phyloP scores from a whole-genome alignment of 345 rosid genomes.

The Populus tremula region DNA sequence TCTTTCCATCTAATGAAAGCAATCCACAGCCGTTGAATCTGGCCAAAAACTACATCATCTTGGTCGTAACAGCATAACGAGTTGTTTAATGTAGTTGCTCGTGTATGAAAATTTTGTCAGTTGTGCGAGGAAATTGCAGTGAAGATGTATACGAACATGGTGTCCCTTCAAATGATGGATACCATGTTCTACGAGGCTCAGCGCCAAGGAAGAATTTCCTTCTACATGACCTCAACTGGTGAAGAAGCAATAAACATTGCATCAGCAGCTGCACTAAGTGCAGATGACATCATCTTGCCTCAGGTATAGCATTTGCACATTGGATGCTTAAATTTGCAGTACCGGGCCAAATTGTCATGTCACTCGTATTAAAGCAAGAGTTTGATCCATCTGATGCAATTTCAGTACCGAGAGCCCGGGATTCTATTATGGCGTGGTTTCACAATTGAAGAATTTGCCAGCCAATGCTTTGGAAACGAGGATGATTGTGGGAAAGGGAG shows the following conservation, averaged over 20 bases:
- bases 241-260: constrained; percentile 90
- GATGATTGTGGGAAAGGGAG: constrained; percentile 54
- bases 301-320: constrained; percentile 44
- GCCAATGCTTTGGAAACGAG: constrained; percentile 50
- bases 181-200: constrained; percentile 72
- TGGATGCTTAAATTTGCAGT: not conserved
- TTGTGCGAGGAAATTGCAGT: constrained; percentile 48
- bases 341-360: not conserved
- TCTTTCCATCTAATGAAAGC: not conserved
- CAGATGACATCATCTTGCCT: constrained; percentile 61
- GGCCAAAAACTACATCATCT: not conserved
- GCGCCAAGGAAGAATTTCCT: constrained; percentile 86
- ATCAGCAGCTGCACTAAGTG: constrained; percentile 70
- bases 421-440: constrained; percentile 56
- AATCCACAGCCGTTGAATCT: not conserved
- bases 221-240: constrained; percentile 63
- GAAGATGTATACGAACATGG: constrained; percentile 66
- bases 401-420: constrained; percentile 77
- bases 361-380: not conserved
- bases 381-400: constrained; percentile 11
- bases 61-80: not conserved
- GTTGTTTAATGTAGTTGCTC: constrained; percentile 30
- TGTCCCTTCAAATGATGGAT: constrained; percentile 74
- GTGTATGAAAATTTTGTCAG: not conserved
- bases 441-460: constrained; percentile 49